Base-by-base conservation (phyloP, 179 eudicot genomes). In the Spergularia azorica region DNA sequence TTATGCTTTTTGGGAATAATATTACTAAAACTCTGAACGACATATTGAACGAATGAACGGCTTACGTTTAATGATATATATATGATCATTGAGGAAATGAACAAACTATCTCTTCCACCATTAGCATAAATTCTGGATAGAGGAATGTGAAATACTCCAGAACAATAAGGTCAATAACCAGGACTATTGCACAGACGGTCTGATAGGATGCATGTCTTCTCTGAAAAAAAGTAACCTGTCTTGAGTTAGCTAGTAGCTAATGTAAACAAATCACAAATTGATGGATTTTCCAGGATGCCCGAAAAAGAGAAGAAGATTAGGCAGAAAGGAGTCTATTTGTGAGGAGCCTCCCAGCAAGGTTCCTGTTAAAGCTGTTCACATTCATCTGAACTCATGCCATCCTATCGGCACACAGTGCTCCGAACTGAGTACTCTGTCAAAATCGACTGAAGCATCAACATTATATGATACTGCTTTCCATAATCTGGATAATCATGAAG, bases 261-360 rank as follows among this genome's bases (percentile, higher is more conserved):
- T 13, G 11, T 43, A 56, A 50, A 59, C 32, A 56, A n/a, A 15
- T 72, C 52, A 64, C 32, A 36, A 16, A 65, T 63, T 71, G 75
- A 55, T 83, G 74, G 38, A 8, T 75, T 61, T 72, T 77, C 58
- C 81, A 81, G 89, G 82, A 61, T 17, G 38, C 62, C 75, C n/a
- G 67, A 72, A 48, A 73, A 81, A 86, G 85, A 81, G 82, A 81
- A 71, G 71, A 81, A 86, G 83, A 79, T 21, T 13, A 26, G 59
- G n/a, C 21, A 61, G 50, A 77, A 26, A 50, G 54, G 62, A 39
- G 38, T 76, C 52, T 9, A 50, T 16, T 26, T 11, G 32, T 63
- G 70, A 71, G 57, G 77, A 66, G 52, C 51, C 77, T 66, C 63
- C 55, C 26, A 54, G 73, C 55, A 55, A 50, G 61, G 54, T 21